Base-by-base conservation (phyloP, 2,329 filamentous ascomycete genomes). In the Uncinocarpus reesii region DNA sequence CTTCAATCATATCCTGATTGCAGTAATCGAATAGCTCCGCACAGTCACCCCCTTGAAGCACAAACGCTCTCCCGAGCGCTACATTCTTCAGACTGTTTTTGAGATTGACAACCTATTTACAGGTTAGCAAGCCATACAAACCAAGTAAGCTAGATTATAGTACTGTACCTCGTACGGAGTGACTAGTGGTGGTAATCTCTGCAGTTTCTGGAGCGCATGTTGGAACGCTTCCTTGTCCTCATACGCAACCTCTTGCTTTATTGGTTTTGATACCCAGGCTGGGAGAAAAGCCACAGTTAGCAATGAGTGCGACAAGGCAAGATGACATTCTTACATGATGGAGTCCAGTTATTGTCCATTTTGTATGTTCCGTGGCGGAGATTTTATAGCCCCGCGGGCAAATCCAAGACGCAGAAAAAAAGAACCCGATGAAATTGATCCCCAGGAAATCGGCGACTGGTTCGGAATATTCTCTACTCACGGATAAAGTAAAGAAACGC, bases 1-100 rank as follows among this genome's bases (percentile, higher is more conserved):
- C 84, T 69, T 96, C 88, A 57, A 98, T 95, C 55, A 85, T 84
- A 11, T 78, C 77, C 64, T 88, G 83, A 58, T 85, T 82, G 68
- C 92, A 98, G 73, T 98, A 98, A 66, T 92, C 87, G 61, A 98
- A 98, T 7, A 96, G 77, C 71, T 98, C 92, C 13, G 92, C 92
- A 62, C 92, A 98, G 69, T 98, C 92, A 40, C 90, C 92, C 52
- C 92, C 92, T 70, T 98, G 92, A 3, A 98, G 79, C 7, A 98
- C 75, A 65, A 98, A 96, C 10, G 90, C 86, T 56, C 90, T 88
- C 28, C 92, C 92, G 29, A 84, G 72, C 4, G 92, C 92, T 4
- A 94, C 92, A 69, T 95, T 86, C 51, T 80, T 79, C 18, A 98
- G 76, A 58, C 79, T 83, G 45, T 79, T 74, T 62, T 88, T 88